A percentile compares a stretch with the other conserved stretches of the same genome.
Conservation (phyloP, 306 rosid species). For the Pyrus betulifolia region DNA sequence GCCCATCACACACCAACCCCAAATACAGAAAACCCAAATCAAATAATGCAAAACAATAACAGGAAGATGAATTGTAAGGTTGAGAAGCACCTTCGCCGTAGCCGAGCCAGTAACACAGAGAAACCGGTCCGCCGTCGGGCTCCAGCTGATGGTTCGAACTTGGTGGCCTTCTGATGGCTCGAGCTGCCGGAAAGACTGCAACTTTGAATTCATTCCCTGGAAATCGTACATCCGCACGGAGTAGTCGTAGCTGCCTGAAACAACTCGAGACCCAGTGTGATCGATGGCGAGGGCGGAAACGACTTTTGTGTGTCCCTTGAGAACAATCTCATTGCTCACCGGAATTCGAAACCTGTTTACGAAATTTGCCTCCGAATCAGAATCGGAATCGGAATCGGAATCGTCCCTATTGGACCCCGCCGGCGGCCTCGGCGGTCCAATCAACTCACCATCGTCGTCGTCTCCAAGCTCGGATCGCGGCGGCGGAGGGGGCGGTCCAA, state of each 20-base stretch:
- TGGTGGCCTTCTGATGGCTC: slow-evolving; percentile 98
- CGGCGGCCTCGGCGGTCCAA: slow-evolving; percentile 68
- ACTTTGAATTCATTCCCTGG: slow-evolving; percentile 88
- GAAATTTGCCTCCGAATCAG: slow-evolving; percentile 27
- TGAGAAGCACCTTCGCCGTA: slow-evolving; percentile 65
- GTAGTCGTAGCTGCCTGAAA: slow-evolving; percentile 92
- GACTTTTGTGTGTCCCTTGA: slow-evolving; percentile 91
- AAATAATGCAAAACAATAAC: neutral
- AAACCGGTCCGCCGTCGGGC: slow-evolving; percentile 85
- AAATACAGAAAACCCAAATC: neutral
- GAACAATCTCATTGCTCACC: slow-evolving; percentile 82
- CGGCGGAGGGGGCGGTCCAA: slow-evolving; percentile 65
- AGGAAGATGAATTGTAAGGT: neutral
- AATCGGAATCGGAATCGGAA: slow-evolving; percentile 6
- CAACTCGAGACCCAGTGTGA: slow-evolving; percentile 88
- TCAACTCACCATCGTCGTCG: slow-evolving; percentile 29
- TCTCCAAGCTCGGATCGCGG: neutral
- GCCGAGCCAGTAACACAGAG: slow-evolving; percentile 93
- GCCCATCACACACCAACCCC: neutral
- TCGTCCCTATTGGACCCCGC: slow-evolving; percentile 18
- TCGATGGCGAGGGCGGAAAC: slow-evolving; percentile 89
- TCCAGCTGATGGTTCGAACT: slow-evolving; percentile 89
- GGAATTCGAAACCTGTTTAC: slow-evolving; percentile 64
- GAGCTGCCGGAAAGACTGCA: slow-evolving; percentile 82
- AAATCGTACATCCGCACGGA: slow-evolving; percentile 82